phyloP scores from a whole-genome alignment of 2,329 filamentous ascomycete genomes.

The Pseudocercospora vitis region DNA sequence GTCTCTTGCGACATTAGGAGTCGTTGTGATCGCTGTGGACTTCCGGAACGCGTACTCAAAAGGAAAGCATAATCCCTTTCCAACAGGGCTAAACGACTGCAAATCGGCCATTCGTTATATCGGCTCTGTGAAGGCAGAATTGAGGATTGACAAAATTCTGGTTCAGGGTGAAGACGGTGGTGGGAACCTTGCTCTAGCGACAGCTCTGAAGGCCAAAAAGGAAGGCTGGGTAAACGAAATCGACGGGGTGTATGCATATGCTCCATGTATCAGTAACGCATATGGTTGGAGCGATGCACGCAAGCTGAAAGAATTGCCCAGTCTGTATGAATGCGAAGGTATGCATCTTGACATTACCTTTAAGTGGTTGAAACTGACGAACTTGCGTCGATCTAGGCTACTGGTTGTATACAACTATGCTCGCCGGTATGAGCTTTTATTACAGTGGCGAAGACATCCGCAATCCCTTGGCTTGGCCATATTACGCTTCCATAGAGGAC shows the following conservation, averaged over 20 bases:
- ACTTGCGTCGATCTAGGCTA: background rate
- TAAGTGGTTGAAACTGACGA: background rate
- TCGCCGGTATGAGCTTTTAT: constrained; percentile 24
- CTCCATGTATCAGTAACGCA: constrained; percentile 32
- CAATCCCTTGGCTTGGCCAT: constrained; percentile 37
- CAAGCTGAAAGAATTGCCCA: constrained; percentile 31
- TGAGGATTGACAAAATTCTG: constrained; percentile 32
- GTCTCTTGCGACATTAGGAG: constrained; percentile 29
- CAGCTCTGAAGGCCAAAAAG: constrained; percentile 31
- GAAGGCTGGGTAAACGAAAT: constrained; percentile 34
- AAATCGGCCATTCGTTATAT: constrained; percentile 31
- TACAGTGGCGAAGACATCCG: constrained; percentile 28
- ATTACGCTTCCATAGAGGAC: constrained; percentile 32
- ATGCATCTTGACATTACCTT: background rate
- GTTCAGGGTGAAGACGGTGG: constrained; percentile 37
- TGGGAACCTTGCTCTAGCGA: constrained; percentile 34
- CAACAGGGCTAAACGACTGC: constrained; percentile 36
- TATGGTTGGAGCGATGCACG: constrained; percentile 21
- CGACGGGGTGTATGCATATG: constrained; percentile 31
- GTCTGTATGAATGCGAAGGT: constrained; percentile 32
- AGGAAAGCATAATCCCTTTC: constrained; percentile 31
- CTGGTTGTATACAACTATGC: background rate
- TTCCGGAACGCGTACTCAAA: constrained; percentile 36
- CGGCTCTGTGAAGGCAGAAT: constrained; percentile 23
- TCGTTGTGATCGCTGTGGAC: constrained; percentile 34